A percentile compares a stretch with the other conserved stretches of the same genome.
phyloP scores from a whole-genome alignment of 805 yeast genomes.

The Ogataea sp. region DNA sequence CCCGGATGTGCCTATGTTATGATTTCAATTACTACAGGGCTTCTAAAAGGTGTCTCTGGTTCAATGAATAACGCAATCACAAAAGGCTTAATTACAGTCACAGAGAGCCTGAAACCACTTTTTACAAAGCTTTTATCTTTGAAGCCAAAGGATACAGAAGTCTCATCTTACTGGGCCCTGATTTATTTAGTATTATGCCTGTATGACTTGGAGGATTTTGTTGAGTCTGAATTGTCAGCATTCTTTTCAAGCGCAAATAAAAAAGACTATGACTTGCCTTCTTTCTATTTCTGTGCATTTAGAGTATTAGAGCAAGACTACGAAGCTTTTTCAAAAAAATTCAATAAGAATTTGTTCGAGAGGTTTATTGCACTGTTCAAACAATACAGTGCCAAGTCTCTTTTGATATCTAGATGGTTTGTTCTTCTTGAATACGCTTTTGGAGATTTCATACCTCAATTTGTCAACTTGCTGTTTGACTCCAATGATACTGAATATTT shows the following conservation, averaged over 20 bases:
- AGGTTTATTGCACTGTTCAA: constrained; percentile 18
- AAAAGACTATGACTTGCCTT: constrained; percentile 1
- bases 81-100: constrained; percentile 10
- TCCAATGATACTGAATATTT: constrained; percentile 11
- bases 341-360: neutral
- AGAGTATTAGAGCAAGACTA: constrained; percentile 33
- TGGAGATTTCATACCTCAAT: constrained; percentile 16
- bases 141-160: constrained; percentile 6
- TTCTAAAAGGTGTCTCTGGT: constrained; percentile 23
- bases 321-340: constrained; percentile 8
- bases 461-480: constrained; percentile 25
- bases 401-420: constrained; percentile 45
- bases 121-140: constrained; percentile 17
- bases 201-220: constrained; percentile 28
- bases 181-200: constrained; percentile 39
- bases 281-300: constrained; percentile 23
- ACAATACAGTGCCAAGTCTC: constrained; percentile 10
- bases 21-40: constrained; percentile 31
- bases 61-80: constrained; percentile 21
- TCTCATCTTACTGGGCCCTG: constrained; percentile 35
- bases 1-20: constrained; percentile 11
- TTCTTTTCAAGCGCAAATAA: constrained; percentile 2
- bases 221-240: neutral
- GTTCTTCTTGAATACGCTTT: constrained; percentile 34
- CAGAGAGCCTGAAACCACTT: constrained; percentile 9